A percentile compares a stretch with the other conserved stretches of the same genome.
These are phyloP conservation scores for Flaveria floridana DNA, from an alignment of 140 eudicot genomes.

Conservation along the genomic window DNA sequence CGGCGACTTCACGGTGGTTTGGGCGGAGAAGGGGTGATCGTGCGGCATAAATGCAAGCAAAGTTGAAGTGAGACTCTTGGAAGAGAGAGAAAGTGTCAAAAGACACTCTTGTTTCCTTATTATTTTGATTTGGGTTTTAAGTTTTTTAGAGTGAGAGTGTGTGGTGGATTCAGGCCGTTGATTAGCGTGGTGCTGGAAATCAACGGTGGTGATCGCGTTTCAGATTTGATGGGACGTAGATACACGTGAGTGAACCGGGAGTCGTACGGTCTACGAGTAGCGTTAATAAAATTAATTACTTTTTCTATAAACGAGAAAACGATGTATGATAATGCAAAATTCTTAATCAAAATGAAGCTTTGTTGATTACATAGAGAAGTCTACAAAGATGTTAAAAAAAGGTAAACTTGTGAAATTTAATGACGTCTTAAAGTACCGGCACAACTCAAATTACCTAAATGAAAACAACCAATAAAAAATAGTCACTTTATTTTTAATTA, in stretches of 20 bases:
- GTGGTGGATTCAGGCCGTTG: conserved; percentile 12
- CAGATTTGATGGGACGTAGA: conserved; percentile 22
- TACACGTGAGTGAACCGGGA: conserved; percentile 38
- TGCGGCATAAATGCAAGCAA: conserved; percentile 34
- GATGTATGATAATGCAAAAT: no score
- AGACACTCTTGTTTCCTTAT: conserved; percentile 13
- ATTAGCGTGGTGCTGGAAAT: conserved; percentile 30
- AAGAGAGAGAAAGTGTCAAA: conserved; percentile 19
- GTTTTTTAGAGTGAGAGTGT: conserved; percentile 17
- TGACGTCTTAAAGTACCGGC: no score
- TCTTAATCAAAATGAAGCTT: no score
- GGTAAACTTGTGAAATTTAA: no score
- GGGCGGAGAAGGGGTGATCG: conserved; percentile 22
- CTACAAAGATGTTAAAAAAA: no score
- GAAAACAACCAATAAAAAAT: no score
- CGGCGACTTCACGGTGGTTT: conserved; percentile 11
- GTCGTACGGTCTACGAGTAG: conserved; percentile 2
- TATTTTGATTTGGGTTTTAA: background rate
- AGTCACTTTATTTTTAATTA: no score
- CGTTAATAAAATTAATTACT: no score
- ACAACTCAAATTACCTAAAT: no score
- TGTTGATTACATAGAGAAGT: no score
- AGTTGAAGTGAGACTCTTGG: conserved; percentile 30
- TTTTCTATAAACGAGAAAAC: no score
- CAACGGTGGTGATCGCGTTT: conserved; percentile 18